Percentiles rank a stretch among this genome's conserved stretches.
Evolutionary conservation across 2,329 filamentous ascomycete genomes (phyloP).

Genomic region (Pleomassaria siparia): DNA sequence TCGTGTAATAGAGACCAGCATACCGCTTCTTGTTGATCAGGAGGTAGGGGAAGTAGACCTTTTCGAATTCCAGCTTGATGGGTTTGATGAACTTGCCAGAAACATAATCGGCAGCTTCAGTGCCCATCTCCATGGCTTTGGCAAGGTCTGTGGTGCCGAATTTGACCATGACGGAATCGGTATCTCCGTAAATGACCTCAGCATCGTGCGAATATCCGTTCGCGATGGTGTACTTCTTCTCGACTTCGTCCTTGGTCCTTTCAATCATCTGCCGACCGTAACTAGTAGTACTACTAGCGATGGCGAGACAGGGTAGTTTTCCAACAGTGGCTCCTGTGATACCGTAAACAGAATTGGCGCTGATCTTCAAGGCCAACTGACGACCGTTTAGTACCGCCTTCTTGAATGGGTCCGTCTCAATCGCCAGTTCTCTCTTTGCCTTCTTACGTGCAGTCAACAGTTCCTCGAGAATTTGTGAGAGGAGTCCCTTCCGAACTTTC

Average conservation of each 20-base stretch:
- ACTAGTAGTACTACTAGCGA: slow-evolving; percentile 94
- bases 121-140: slow-evolving; percentile 91
- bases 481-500: slow-evolving; percentile 85
- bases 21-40: slow-evolving; percentile 99
- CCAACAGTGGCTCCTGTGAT: slow-evolving; percentile 94
- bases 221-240: slow-evolving; percentile 82
- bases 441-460: slow-evolving; percentile 87
- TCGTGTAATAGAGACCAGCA: slow-evolving; percentile 97
- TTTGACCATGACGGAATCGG: slow-evolving; percentile 99
- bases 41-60: slow-evolving; percentile 96
- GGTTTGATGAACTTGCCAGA: slow-evolving; percentile 92
- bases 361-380: slow-evolving; percentile 93
- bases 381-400: slow-evolving; percentile 97
- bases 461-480: slow-evolving; percentile 96
- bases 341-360: slow-evolving; percentile 97
- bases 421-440: slow-evolving; percentile 84
- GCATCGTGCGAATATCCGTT: slow-evolving; percentile 96
- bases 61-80: slow-evolving; percentile 99
- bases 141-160: slow-evolving; percentile 86
- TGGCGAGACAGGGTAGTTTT: slow-evolving; percentile 90
- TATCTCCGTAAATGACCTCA: slow-evolving; percentile 97
- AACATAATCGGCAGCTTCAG: slow-evolving; percentile 86
- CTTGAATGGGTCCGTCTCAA: slow-evolving; percentile 93
- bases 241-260: slow-evolving; percentile 94
- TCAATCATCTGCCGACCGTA: slow-evolving; percentile 99